A percentile compares a stretch with the other conserved stretches of the same genome.
Evolutionary conservation across 148 eudicot genomes (phyloP).

Genomic region (Dysphania ambrosioides): DNA sequence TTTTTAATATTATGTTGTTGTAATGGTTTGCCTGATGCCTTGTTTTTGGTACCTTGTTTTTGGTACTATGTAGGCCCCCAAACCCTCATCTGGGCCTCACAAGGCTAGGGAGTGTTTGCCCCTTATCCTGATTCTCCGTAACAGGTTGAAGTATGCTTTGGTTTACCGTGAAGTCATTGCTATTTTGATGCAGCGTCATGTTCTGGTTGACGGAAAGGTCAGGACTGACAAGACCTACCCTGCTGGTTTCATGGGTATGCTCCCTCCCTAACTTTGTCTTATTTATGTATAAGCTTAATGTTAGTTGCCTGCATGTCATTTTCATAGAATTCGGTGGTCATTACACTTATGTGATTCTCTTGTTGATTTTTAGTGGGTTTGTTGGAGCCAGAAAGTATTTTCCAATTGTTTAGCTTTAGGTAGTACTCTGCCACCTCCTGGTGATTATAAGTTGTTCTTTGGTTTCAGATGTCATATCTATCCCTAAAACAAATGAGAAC

Average conservation of each 20-base stretch:
- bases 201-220: too few species aligned
- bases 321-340: neutral
- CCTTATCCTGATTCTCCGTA: constrained; percentile 48
- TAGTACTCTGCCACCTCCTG: neutral
- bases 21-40: too few species aligned
- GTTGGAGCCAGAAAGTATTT: too few species aligned
- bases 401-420: neutral
- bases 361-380: too few species aligned
- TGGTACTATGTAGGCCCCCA: constrained; percentile 47
- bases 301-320: neutral
- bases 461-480: constrained; percentile 51
- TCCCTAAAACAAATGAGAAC: constrained; percentile 60
- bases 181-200: too few species aligned
- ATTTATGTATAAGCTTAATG: neutral
- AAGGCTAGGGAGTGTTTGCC: constrained; percentile 59
- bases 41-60: too few species aligned
- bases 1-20: neutral
- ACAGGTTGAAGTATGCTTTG: too few species aligned
- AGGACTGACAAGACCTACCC: too few species aligned
- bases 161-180: too few species aligned
- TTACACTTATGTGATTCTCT: neutral
- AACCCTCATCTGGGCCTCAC: constrained; percentile 66
- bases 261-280: neutral
- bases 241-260: constrained; percentile 59
- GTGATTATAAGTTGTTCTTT: too few species aligned